phyloP scores from a whole-genome alignment of 768 basidiomycete genomes.

The Hortiboletus campestris region DNA sequence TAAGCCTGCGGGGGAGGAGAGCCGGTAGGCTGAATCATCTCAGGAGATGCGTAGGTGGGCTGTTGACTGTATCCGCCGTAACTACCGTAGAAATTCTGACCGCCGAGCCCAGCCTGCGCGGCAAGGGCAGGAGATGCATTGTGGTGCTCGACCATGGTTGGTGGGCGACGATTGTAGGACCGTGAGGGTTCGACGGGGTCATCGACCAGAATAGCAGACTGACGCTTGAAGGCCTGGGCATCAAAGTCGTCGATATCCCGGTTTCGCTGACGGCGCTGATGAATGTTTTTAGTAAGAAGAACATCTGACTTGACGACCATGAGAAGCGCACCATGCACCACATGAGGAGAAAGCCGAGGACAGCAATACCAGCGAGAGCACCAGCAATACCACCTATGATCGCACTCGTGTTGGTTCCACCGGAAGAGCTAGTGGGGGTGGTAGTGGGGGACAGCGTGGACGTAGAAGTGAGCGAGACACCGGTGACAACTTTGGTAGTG shows the following conservation, averaged over 20 bases:
- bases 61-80: slow-evolving; percentile 29
- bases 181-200: slow-evolving; percentile 44
- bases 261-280: slow-evolving; percentile 44
- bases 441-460: slow-evolving; percentile 11
- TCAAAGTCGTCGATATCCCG: slow-evolving; percentile 46
- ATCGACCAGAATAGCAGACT: slow-evolving; percentile 58
- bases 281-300: slow-evolving; percentile 2
- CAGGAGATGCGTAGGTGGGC: slow-evolving; percentile 11
- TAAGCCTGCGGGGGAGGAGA: slow-evolving; percentile 25
- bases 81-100: slow-evolving; percentile 26
- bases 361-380: slow-evolving; percentile 42
- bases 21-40: slow-evolving; percentile 10
- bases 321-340: slow-evolving; percentile 45
- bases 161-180: slow-evolving; percentile 55
- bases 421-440: slow-evolving; percentile 35
- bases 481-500: background rate
- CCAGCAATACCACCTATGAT: slow-evolving; percentile 46
- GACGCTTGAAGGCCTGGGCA: slow-evolving; percentile 56
- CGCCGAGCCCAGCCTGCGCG: slow-evolving; percentile 15
- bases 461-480: background rate
- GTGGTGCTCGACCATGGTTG: slow-evolving; percentile 61
- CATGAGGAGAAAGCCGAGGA: slow-evolving; percentile 38
- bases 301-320: background rate
- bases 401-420: slow-evolving; percentile 31
- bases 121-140: slow-evolving; percentile 31